Evolutionary conservation across 495 filamentous ascomycete species (phyloP), one percentile per base, ranked within the genome.

Genomic region (Trichodelitschia bisporula): DNA sequence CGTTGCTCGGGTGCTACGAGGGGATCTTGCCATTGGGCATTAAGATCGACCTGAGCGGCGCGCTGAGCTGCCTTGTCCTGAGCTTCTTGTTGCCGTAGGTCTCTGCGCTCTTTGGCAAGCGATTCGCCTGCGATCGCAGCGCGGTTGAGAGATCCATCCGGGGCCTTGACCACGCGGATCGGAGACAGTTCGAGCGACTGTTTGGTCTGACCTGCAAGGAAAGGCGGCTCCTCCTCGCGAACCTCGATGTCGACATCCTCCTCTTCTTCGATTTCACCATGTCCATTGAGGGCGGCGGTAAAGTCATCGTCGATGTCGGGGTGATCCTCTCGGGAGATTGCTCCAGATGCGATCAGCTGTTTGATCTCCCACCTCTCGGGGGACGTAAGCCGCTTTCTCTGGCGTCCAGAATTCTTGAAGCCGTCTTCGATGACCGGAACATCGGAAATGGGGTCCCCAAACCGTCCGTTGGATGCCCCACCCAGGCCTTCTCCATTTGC

Each of bases 201-300:
- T 43, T 91, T 91, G 2, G 86, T 97, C 52, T 95, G 89, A 1
- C 86, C 86, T 5, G 79, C 77, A 26, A 97, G 51, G 59, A 97
- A 97, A 0, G 89, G 89, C 10, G 86, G 86, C 41, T 97, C 86
- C 42, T 95, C 89, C 36, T 93, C 89, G 42, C 69, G 62, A 27
- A 97, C 75, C 49, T 97, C 86, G 38, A 97, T 97, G 49, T 97
- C 86, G 5, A n/a, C 63, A 47, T 97, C 86, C 52, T 93, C 80
- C 53, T 97, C 86, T 36, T 93, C 66, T 46, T 93, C 84, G 49
- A 93, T 80, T 13, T 73, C 67, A 9, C 75, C 78, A 40, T 86
- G 76, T 2, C 82, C 86, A 28, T 70, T 72, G 12, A 91, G 53
- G 0, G 79, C 80, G 11, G 76, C 73, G 36, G 91, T 67, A 51